Evolutionary conservation across 1,139 yeast genomes (phyloP).

Genomic region (Tardiomyces digboiensis): DNA sequence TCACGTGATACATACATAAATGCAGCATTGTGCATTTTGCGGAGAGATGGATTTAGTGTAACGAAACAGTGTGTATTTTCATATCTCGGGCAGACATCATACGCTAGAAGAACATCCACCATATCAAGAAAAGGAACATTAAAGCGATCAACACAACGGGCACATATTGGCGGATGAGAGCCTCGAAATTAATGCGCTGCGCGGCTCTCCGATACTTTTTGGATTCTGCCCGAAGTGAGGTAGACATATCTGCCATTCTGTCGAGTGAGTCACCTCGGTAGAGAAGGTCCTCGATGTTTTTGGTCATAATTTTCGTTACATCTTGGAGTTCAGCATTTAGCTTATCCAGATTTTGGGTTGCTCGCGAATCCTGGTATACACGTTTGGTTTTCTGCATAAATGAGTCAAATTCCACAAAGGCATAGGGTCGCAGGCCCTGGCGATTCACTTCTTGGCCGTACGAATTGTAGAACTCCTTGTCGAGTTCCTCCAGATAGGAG

Average conservation of each 20-base stretch:
- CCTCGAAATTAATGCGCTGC: conserved; percentile 81
- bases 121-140: conserved; percentile 65
- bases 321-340: conserved; percentile 84
- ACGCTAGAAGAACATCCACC: conserved; percentile 39
- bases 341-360: conserved; percentile 79
- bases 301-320: conserved; percentile 92
- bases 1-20: no score
- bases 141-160: conserved; percentile 72
- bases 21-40: not conserved
- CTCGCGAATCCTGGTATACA: conserved; percentile 83
- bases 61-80: not conserved
- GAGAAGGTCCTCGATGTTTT: conserved; percentile 86
- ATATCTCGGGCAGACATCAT: not conserved
- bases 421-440: conserved; percentile 72
- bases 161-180: conserved; percentile 79
- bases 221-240: conserved; percentile 71
- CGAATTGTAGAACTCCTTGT: conserved; percentile 71
- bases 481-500: conserved; percentile 73
- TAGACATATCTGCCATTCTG: conserved; percentile 81
- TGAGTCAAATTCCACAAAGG: conserved; percentile 76
- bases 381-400: conserved; percentile 84
- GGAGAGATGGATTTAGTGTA: not conserved
- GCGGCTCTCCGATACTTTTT: conserved; percentile 87
- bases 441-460: conserved; percentile 65
- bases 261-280: conserved; percentile 95